These are phyloP conservation scores for Trichoderma atroviride DNA, from an alignment of 2,329 filamentous ascomycete genomes.

Conservation along the genomic window DNA sequence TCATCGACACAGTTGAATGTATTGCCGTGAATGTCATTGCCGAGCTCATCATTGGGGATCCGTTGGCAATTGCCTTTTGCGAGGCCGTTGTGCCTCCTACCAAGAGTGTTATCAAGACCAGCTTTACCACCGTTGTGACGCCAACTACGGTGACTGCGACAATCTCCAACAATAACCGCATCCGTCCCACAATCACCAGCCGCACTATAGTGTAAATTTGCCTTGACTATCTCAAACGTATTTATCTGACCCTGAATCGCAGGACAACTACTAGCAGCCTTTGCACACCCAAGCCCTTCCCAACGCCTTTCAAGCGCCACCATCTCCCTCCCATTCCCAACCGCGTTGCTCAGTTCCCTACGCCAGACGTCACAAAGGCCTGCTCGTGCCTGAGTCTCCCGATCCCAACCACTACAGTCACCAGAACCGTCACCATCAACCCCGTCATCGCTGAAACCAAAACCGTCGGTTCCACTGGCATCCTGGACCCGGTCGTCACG, in stretches of 20 bases:
- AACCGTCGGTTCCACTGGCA: neutral
- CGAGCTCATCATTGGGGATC: neutral
- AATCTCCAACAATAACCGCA: neutral
- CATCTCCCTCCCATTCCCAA: neutral
- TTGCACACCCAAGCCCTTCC: neutral
- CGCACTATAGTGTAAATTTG: neutral
- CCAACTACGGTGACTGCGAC: conserved; percentile 1
- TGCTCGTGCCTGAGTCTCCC: conserved; percentile 10
- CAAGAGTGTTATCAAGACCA: neutral
- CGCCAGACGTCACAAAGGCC: neutral
- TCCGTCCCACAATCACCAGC: neutral
- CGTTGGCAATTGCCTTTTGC: neutral
- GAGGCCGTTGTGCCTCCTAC: neutral
- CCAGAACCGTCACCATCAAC: neutral
- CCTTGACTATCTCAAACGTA: too few species aligned
- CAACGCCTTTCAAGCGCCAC: neutral
- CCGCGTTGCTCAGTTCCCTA: neutral
- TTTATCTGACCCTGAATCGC: neutral
- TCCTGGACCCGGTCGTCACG: neutral
- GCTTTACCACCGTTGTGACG: neutral
- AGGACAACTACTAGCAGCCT: conserved; percentile 2
- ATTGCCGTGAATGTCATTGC: conserved; percentile 4
- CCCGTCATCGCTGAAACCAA: conserved; percentile 2
- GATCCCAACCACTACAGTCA: neutral
- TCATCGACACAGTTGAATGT: neutral